Base-by-base conservation (phyloP, 2,329 filamentous ascomycete species). In the Scedosporium minutisporum region DNA sequence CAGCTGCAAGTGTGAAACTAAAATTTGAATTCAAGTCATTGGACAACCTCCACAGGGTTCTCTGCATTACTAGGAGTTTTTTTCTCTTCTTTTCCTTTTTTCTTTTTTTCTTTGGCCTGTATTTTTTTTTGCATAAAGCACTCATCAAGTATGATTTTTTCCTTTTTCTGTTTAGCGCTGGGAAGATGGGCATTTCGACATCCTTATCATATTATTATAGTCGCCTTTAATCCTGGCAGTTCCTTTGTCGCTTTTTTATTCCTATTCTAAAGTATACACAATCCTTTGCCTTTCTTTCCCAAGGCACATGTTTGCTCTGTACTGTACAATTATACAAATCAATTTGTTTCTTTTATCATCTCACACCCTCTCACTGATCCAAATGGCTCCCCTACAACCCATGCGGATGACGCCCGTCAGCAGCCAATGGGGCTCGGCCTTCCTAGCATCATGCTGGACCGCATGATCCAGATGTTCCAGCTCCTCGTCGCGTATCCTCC, bases 401-500 rank as follows among this genome's bases (percentile, higher is more conserved):
- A 89, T 85, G 62, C 93, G 82, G 69, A 99, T 97, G 6, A 93
- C 82, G 55, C 89, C 89, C 0, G 92, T 96, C 65, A 99, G 78
- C 62, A 96, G 76, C 80, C 93, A 93, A 74, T 97, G 93, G 33
- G 93, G 93, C 73, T 87, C 85, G 5, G 95, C 95, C 75, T 92
- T 86, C 75, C 95, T 91, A 2, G 93, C 88, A 76, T 97, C 93
- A 71, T 97, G 89, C 73, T 95, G 89, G 21, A 99, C 89, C 0
- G 95, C 95, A 77, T 96, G 90, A 73, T 99, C 95, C 67, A 99
- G 77, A 78, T 99, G 95, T 80, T 99, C 95, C 63, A 99, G 77
- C 77, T 99, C 95, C 77, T 99, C 95, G 72, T 99, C 95, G 25
- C 95, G 81, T 71, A 97, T 97, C 70, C 87, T 80, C 69, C 93